phyloP scores from a whole-genome alignment of 2,329 filamentous ascomycete genomes.

The Malbranchea zuffiana region DNA sequence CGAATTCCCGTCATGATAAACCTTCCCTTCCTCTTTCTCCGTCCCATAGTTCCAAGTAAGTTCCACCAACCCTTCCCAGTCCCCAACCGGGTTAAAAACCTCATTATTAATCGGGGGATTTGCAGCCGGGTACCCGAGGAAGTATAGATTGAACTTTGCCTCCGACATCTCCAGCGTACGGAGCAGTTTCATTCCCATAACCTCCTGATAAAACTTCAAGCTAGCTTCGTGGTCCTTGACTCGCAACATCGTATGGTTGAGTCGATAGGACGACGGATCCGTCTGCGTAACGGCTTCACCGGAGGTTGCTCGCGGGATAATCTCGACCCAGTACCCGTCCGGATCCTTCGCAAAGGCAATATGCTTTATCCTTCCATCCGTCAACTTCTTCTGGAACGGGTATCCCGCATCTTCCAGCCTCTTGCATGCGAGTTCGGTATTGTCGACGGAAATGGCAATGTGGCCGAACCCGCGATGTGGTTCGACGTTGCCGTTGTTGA shows the following conservation, averaged over 20 bases:
- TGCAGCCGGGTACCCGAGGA: constrained; percentile 64
- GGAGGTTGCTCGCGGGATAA: constrained; percentile 50
- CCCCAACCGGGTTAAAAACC: constrained; percentile 47
- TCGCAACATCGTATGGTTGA: constrained; percentile 67
- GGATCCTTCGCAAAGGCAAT: constrained; percentile 89
- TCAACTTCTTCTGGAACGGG: constrained; percentile 87
- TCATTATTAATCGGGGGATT: constrained; percentile 44
- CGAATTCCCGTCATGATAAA: constrained; percentile 90
- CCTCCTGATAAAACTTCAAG: constrained; percentile 70
- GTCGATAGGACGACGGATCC: constrained; percentile 61
- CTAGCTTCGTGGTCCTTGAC: constrained; percentile 71
- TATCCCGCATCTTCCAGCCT: constrained; percentile 84
- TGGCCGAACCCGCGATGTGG: constrained; percentile 77
- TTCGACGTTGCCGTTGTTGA: constrained; percentile 85
- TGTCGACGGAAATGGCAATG: constrained; percentile 69
- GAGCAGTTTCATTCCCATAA: constrained; percentile 77
- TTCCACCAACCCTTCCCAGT: constrained; percentile 76
- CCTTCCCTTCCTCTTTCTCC: constrained; percentile 66
- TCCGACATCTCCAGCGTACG: constrained; percentile 59
- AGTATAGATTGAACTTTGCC: constrained; percentile 80
- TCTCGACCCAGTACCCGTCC: constrained; percentile 61
- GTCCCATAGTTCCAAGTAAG: constrained; percentile 70
- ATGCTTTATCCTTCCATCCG: constrained; percentile 72
- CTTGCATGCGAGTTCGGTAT: constrained; percentile 81
- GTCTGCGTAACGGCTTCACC: constrained; percentile 46